These are phyloP conservation scores for Paxillus involutus DNA, from an alignment of 768 basidiomycete species.

Conservation along the genomic window DNA sequence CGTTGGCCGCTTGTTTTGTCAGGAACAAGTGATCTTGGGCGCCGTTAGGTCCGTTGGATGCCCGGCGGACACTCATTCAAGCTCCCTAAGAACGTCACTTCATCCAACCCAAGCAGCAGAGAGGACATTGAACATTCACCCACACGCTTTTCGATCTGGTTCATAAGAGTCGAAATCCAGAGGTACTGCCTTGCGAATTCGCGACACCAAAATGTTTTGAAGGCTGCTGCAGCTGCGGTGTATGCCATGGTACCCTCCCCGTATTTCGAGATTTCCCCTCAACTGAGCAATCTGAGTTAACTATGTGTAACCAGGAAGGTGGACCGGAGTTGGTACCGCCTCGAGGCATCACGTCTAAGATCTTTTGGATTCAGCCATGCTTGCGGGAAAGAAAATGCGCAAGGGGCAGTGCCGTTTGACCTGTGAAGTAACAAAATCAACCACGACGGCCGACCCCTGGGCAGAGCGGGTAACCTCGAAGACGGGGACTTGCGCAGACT, in stretches of 20 bases:
- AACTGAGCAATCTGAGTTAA: constrained; percentile 2
- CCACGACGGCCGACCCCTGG: too few species aligned
- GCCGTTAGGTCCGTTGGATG: constrained; percentile 39
- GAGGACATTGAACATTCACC: constrained; percentile 5
- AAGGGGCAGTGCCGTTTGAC: constrained; percentile 32
- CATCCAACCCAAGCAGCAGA: background rate
- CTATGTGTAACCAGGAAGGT: constrained; percentile 17
- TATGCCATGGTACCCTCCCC: constrained; percentile 22
- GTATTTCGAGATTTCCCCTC: constrained; percentile 12
- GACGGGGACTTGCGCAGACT: constrained; percentile 32
- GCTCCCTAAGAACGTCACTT: constrained; percentile 18
- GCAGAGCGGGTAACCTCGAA: too few species aligned
- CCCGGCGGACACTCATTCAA: constrained; percentile 29
- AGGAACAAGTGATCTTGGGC: constrained; percentile 49
- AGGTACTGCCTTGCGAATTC: constrained; percentile 40
- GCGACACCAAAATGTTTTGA: constrained; percentile 40
- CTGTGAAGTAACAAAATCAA: too few species aligned
- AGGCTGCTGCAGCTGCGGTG: constrained; percentile 42
- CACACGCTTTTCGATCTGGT: constrained; percentile 37
- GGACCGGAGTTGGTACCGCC: constrained; percentile 29
- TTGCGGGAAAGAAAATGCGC: constrained; percentile 43
- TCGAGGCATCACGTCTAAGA: constrained; percentile 11
- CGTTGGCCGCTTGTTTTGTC: constrained; percentile 42
- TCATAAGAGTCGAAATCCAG: constrained; percentile 31
- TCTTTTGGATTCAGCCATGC: constrained; percentile 23